phyloP scores from a whole-genome alignment of 148 eudicot genomes.

The Rhododendron mucronatum region DNA sequence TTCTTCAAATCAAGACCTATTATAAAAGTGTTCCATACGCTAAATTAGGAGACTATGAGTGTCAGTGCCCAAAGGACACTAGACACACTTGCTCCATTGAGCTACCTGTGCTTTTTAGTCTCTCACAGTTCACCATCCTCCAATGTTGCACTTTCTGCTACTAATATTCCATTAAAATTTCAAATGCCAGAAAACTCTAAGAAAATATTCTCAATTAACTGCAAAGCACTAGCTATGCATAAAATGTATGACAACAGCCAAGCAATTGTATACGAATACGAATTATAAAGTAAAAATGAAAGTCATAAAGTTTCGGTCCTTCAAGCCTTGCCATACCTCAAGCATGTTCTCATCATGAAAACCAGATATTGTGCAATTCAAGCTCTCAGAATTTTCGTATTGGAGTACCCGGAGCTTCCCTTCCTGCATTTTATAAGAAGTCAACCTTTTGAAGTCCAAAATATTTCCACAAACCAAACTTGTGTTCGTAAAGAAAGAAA shows the following conservation, averaged over 20 bases:
- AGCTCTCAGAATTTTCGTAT: constrained; percentile 44
- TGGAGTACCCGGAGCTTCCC: constrained; percentile 95
- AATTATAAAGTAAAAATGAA: background rate
- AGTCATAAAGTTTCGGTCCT: background rate
- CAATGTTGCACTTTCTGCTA: background rate
- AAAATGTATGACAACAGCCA: background rate
- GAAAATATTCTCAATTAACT: background rate
- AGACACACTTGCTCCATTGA: background rate
- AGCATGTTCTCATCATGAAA: constrained; percentile 60
- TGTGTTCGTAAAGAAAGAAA: background rate
- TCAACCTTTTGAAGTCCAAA: background rate
- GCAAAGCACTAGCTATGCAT: background rate
- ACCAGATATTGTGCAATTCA: constrained; percentile 34
- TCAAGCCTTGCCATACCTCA: constrained; percentile 41
- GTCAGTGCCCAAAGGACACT: background rate
- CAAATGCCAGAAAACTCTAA: background rate
- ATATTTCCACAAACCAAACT: background rate
- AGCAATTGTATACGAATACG: background rate
- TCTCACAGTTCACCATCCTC: constrained; percentile 2
- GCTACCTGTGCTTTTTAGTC: background rate
- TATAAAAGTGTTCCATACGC: background rate
- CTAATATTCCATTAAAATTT: background rate
- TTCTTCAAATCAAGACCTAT: background rate
- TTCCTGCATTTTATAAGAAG: constrained; percentile 51
- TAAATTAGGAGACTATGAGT: background rate